Conservation (phyloP, 75 land plant species). For the Larix kaempferi region DNA sequence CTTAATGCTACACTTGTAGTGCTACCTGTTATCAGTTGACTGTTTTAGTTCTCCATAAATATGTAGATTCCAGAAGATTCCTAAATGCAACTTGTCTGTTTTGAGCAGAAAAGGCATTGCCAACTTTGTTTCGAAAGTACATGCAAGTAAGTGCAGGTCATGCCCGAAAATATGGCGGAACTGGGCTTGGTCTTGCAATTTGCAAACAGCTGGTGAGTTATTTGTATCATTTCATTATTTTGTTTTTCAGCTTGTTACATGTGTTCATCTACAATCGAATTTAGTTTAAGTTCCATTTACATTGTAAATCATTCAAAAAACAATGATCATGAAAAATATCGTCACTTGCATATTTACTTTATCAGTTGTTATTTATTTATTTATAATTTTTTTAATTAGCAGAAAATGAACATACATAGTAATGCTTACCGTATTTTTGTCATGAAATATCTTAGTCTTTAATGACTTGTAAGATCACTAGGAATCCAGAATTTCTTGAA, state of each 20-base stretch:
- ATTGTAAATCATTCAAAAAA: neutral
- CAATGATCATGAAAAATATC: neutral
- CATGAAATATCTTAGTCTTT: neutral
- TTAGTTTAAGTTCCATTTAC: neutral
- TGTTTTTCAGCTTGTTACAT: neutral
- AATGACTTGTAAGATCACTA: neutral
- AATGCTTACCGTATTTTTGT: neutral
- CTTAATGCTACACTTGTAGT: neutral
- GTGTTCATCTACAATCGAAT: neutral
- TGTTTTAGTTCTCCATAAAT: neutral
- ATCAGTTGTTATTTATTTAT: neutral
- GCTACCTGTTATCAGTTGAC: neutral
- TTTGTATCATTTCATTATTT: neutral
- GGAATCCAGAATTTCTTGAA: neutral
- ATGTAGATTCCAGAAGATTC: neutral
- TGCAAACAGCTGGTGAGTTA: slow-evolving; percentile 76
- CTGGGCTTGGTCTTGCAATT: slow-evolving; percentile 86
- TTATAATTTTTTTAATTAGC: neutral
- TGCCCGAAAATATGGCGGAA: slow-evolving; percentile 86
- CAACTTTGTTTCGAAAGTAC: slow-evolving; percentile 66
- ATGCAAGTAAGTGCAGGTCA: slow-evolving; percentile 87
- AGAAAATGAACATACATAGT: neutral
- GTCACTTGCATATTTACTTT: neutral
- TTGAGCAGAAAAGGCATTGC: slow-evolving; percentile 66
- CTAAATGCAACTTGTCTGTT: neutral